These are phyloP conservation scores for Talaromyces sp. DNA, from an alignment of 2,329 filamentous ascomycete species.

Conservation along the genomic window DNA sequence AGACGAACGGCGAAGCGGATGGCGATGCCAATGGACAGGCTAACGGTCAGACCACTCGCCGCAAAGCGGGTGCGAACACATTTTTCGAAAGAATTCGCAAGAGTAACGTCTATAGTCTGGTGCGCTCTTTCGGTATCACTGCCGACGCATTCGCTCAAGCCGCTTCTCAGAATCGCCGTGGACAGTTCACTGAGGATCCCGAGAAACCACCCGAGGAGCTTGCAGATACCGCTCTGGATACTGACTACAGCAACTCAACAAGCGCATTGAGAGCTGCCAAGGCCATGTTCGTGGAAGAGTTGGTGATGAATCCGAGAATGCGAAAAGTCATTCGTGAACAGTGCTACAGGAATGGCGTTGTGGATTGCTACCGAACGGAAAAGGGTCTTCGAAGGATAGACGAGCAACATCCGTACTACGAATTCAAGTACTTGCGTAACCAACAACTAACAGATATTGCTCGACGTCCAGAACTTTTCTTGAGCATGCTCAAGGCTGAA, in stretches of 20 bases:
- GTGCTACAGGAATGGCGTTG: constrained; percentile 77
- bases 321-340: constrained; percentile 78
- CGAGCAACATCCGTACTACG: constrained; percentile 92
- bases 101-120: constrained; percentile 74
- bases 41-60: constrained; percentile 66
- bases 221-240: constrained; percentile 71
- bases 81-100: constrained; percentile 81
- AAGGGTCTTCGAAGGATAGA: constrained; percentile 93
- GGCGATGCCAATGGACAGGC: constrained; percentile 29
- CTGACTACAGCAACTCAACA: constrained; percentile 70
- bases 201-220: constrained; percentile 76
- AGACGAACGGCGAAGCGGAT: constrained; percentile 12
- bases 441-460: constrained; percentile 81
- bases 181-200: constrained; percentile 81
- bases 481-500: constrained; percentile 97
- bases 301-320: constrained; percentile 83
- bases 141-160: constrained; percentile 87
- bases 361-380: constrained; percentile 87
- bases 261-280: constrained; percentile 76
- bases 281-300: constrained; percentile 84
- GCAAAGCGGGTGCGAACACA: constrained; percentile 76
- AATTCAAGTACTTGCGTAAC: constrained; percentile 93
- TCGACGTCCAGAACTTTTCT: constrained; percentile 78
- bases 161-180: constrained; percentile 71
- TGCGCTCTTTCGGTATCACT: constrained; percentile 84